phyloP scores from a whole-genome alignment of 176 grass and related monocot genomes.

The Bothriochloa decipiens region DNA sequence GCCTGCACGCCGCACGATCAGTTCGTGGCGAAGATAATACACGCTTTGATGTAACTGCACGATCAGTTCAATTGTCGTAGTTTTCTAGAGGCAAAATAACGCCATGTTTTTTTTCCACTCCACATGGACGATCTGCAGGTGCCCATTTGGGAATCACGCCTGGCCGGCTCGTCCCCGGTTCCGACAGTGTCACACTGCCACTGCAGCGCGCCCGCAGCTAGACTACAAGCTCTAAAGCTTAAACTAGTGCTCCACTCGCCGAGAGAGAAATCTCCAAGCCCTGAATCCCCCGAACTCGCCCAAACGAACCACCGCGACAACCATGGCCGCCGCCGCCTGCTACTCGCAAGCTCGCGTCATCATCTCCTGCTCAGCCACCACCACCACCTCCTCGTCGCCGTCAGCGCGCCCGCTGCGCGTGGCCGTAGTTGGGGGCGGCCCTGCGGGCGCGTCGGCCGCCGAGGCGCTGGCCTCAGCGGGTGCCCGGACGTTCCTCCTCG shows the following conservation, averaged over 20 bases:
- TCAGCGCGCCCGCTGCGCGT: constrained; percentile 59
- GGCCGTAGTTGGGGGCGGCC: constrained; percentile 83
- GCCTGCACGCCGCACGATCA: too few species aligned
- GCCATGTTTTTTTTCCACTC: too few species aligned
- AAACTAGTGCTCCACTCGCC: not conserved
- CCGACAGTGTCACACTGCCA: not conserved
- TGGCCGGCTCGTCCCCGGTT: not conserved
- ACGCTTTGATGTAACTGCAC: too few species aligned
- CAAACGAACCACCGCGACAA: constrained; percentile 28
- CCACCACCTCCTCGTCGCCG: not conserved
- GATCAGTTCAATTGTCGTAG: too few species aligned
- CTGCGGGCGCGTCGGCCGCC: constrained; percentile 77
- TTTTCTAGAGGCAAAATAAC: too few species aligned
- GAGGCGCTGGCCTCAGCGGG: constrained; percentile 69
- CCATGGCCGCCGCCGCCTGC: constrained; percentile 33
- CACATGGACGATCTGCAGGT: too few species aligned
- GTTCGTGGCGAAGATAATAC: too few species aligned
- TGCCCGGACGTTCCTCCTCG: constrained; percentile 71
- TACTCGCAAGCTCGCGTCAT: constrained; percentile 34
- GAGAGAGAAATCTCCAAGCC: not conserved
- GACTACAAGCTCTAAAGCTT: not conserved
- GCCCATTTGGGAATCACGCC: too few species aligned
- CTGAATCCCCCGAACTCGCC: not conserved
- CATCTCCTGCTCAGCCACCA: constrained; percentile 26
- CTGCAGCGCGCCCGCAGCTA: not conserved